Base-by-base conservation (phyloP, 768 basidiomycete species). In the Russula foetens region DNA sequence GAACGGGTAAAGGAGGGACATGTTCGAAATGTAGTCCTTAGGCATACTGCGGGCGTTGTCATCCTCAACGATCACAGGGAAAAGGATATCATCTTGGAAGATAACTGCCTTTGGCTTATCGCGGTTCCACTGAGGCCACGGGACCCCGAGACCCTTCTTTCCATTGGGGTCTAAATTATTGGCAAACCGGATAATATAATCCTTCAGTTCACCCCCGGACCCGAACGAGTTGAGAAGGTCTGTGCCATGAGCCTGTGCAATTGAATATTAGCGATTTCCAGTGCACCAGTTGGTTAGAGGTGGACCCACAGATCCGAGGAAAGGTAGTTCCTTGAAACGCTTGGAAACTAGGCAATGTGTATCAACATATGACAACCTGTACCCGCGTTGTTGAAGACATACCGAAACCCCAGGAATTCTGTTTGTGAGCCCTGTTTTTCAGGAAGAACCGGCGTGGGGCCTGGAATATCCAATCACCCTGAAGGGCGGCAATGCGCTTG, bases 391-490 rank as follows among this genome's bases (percentile, higher is more conserved):
- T 14, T 1, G 23, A 41, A 11, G 8, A 59, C 61, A 7, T 21
- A 66, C 65, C 39, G 56, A 66, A 66, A 0, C 35, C 53, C 63
- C 63, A 66, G 0, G 65, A 58, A 9, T 50, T 49, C 58, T 66
- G 65, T 26, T 53, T 56, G 12, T 7, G 21, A 4, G 63, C 65
- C 26, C 45, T 46, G 9, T 54, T 0, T 29, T 63, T 44, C 21
- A 66, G 12, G 50, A 66, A 29, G 29, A 63, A 44, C 2, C 65
- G 49, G 29, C 63, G 63, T 6, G 65, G 63, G n/a, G 59, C 62
- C 15, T 66, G 65, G 63, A 66, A 60, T 21, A 60, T 59, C 28
- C 60, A 64, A 35, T 66, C 63, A 0, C 63, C 65, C 21, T 64
- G 62, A 33, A 66, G 53, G 1, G 65, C 59, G 1, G 65, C 58